These are phyloP conservation scores for Trichosporon sp. DNA, from an alignment of 1,284 basidiomycete species.

Conservation along the genomic window DNA sequence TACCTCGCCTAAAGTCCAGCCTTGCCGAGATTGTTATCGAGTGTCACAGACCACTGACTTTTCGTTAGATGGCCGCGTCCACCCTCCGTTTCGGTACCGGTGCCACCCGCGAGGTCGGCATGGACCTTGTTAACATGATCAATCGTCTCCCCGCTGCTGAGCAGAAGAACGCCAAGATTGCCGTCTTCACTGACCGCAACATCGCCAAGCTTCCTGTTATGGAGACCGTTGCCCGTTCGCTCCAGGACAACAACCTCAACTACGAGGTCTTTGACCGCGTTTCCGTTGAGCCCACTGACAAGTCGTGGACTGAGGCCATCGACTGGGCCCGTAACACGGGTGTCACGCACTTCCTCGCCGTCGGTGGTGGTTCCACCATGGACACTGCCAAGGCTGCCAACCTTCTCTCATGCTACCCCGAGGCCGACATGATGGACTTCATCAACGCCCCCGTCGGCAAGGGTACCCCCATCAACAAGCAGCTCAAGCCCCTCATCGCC, in stretches of 20 bases:
- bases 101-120: constrained; percentile 83
- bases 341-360: constrained; percentile 91
- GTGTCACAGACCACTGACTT: constrained; percentile 23
- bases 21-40: constrained; percentile 9
- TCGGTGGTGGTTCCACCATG: constrained; percentile 93
- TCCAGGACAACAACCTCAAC: constrained; percentile 53
- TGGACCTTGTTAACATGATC: constrained; percentile 49
- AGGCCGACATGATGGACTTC: constrained; percentile 90
- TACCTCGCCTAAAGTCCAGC: constrained; percentile 11
- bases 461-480: constrained; percentile 77
- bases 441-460: constrained; percentile 96
- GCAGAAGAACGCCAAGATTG: constrained; percentile 65
- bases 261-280: constrained; percentile 85
- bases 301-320: constrained; percentile 70
- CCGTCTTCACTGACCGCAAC: constrained; percentile 88
- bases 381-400: constrained; percentile 95
- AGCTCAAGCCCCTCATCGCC: constrained; percentile 82
- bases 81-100: constrained; percentile 87
- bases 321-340: constrained; percentile 80
- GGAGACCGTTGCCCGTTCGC: constrained; percentile 63
- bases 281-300: constrained; percentile 88
- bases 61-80: constrained; percentile 76
- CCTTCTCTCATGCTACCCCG: constrained; percentile 76
- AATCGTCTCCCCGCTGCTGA: constrained; percentile 40
- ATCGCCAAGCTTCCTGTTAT: constrained; percentile 80